Evolutionary conservation across 352 stramenopile genomes (phyloP), one percentile per base, ranked within the genome.

Genomic region (Thalassiosira mediterranea): DNA sequence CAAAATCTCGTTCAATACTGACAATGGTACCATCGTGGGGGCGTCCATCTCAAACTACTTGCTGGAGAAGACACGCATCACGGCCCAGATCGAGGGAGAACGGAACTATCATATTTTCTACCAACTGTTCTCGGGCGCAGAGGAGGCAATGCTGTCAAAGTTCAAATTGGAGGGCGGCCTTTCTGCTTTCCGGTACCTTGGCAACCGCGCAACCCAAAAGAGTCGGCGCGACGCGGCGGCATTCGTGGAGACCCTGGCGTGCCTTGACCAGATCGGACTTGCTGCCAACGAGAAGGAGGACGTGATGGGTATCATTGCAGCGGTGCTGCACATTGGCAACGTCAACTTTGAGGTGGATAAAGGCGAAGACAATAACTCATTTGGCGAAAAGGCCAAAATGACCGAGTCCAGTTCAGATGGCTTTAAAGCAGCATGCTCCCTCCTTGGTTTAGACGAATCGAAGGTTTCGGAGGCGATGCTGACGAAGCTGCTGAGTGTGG

Each of bases 21-120:
- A 69, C 19, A 86, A 73, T 1, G 84, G 81, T 3, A 32, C 38
- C 31, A 90, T 94, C 29, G 66, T 73, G 0, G 88, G 86, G 17
- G 90, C 90, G n/a, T 79, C 60, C 3, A 91, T 93, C 66, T 95
- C 96, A 59, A 98, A 96, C 4, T 98, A 98, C 59, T 77, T 98
- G 57, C 79, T 98, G 17, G 96, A 98, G 78, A 98, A 98, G 74
- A 97, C 94, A 5, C 93, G 96, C 44, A 96, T 98, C 34, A 95
- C 97, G 23, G 95, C 90, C 8, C 97, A 98, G 74, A 94, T 95
- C 2, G 93, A 97, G n/a, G 96, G 96, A 10, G 96, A 98, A 82
- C 91, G 96, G 23, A 98, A 98, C 72, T 98, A 98, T 83, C 96
- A 98, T 79, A 97, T 98, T 71, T 98, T 98, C 77, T 98, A 98